Base-by-base conservation (phyloP, 208 protist species). In the Leishmania turanica region DNA sequence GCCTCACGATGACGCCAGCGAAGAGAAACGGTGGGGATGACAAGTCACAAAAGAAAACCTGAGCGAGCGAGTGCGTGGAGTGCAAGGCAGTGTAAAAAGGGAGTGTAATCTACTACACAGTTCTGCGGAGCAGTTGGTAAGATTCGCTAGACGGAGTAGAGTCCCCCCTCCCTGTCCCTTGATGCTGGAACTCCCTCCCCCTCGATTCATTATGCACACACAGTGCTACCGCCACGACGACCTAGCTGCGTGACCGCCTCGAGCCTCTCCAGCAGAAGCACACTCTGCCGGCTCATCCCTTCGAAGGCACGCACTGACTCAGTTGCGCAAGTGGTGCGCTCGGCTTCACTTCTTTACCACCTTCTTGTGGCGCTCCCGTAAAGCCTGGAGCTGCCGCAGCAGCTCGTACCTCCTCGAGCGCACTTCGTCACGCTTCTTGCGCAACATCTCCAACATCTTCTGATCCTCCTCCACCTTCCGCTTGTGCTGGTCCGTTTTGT, bases 351-450 rank as follows among this genome's bases (percentile, higher is more conserved):
- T 91, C 60, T 80, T 84, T 21, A 88, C 86, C 78, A 81, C 51
- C 88, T 91, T 91, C 51, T 78, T 78, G 73, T 90, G 84, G 74
- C 85, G 83, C 40, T 73, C 88, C 11, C 79, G 86, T 27, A 90
- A 24, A 9, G 45, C 37, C 24, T 80, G 68, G 5, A 87, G 79
- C 54, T 74, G 17, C 47, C 77, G 53, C 7, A 68, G 62, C 68
- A 85, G 76, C 65, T 65, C 75, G 45, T 85, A 73, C 37, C 79
- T 82, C 34, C 71, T 70, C 27, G 40, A 17, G 51, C 87, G 77
- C 68, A 92, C 51, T 21, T 87, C 88, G 65, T 96, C 89, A 1
- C 84, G 82, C 69, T 87, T 82, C 34, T 73, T 73, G 42, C 83
- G 76, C 71, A 95, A 73, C 31, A 40, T 84, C 40, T 84, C 81